phyloP scores from a whole-genome alignment of 2,329 filamentous ascomycete genomes.

The Orbilia ellipsospora region DNA sequence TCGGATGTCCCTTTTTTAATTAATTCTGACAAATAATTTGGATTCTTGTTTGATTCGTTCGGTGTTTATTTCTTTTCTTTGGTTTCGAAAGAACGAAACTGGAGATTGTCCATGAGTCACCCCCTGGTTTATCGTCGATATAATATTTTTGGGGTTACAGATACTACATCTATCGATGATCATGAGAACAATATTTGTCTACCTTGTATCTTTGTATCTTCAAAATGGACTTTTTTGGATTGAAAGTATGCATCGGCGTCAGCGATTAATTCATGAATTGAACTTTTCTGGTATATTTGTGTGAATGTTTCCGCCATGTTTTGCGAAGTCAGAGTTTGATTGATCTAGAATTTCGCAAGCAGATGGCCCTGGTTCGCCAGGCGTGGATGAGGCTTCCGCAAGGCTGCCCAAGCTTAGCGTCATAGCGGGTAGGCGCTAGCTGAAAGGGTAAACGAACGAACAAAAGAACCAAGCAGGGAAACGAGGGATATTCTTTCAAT shows the following conservation, averaged over 20 bases:
- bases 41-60: not conserved
- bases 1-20: slow-evolving; percentile 1
- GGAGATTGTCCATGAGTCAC: slow-evolving; percentile 40
- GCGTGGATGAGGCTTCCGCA: slow-evolving; percentile 50
- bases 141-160: slow-evolving; percentile 5
- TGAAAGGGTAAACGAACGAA: slow-evolving; percentile 39
- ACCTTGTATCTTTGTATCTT: not conserved
- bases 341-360: slow-evolving; percentile 24
- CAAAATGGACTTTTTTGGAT: no score
- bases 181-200: slow-evolving; percentile 37
- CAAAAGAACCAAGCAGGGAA: slow-evolving; percentile 19
- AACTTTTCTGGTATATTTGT: no score
- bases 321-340: not conserved
- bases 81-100: slow-evolving; percentile 8
- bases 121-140: slow-evolving; percentile 5
- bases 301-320: not conserved
- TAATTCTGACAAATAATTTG: slow-evolving; percentile 37
- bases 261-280: no score
- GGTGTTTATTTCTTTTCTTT: slow-evolving; percentile 1
- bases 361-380: slow-evolving; percentile 7
- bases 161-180: slow-evolving; percentile 13
- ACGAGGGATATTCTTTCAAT: slow-evolving; percentile 17
- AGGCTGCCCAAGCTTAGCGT: slow-evolving; percentile 53
- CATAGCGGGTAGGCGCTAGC: slow-evolving; percentile 50
- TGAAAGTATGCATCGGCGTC: no score